Evolutionary conservation across 75 land plant genomes (phyloP), one percentile per base, ranked within the genome.

Genomic region (Pinus albicaulis): DNA sequence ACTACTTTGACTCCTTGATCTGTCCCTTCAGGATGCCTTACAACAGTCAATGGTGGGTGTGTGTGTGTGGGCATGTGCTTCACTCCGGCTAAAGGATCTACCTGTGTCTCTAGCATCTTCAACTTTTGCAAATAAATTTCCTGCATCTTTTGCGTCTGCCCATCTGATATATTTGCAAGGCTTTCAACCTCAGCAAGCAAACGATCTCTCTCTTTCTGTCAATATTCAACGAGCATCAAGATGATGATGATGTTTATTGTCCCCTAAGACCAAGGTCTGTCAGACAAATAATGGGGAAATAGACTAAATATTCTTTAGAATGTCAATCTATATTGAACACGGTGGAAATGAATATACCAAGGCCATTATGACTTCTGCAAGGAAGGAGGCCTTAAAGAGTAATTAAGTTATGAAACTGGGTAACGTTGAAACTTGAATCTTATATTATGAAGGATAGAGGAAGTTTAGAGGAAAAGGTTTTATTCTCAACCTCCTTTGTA

Each of bases 71-170:
- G 16, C 65, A 23, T 22, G 75, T 66, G 26, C 15, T 36, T 24
- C 55, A 77, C 36, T 61, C 63, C 5, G 28, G 79, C 53, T n/a
- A 80, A 59, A 36, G 34, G 11, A 53, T 52, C 76, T 55, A 98
- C 99, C 99, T 98, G 99, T 68, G 87, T 76, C 81, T 98, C 98
- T 64, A 98, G 94, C 66, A 85, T 15, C 78, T 95, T 98, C 72
- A 98, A 62, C 82, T 95, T 98, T 58, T 92, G 94, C 59, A 82
- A 57, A 77, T 93, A 86, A 56, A 76, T 71, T 76, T 98, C 98
- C 59, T 91, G 89, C 83, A 92, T 69, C 74, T 95, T 97, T 55
- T 89, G 99, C 58, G 94, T 62, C 60, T 92, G 93, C 26, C 98
- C 98, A 76, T 98, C 98, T 57, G 91, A 80, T 63, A 63, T 77